Conservation (phyloP, 345 rosid species). For the Arabis hirsuta region DNA sequence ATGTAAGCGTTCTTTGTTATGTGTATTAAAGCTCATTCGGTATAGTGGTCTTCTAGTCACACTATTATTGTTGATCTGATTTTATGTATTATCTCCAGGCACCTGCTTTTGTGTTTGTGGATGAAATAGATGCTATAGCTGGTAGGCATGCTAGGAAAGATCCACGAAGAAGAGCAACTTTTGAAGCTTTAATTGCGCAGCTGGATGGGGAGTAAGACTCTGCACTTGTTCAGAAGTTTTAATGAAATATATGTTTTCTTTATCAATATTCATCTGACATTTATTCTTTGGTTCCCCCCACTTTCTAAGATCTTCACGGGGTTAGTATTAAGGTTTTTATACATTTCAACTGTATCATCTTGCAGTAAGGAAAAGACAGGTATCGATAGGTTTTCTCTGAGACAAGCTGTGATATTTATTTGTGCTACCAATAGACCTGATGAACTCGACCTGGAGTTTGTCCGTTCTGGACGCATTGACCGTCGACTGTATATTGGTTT, state of each 20-base stretch:
- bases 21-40: slow-evolving; percentile 17
- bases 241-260: not conserved
- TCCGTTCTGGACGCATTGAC: slow-evolving; percentile 90
- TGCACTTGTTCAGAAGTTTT: slow-evolving; percentile 17
- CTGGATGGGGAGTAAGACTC: slow-evolving; percentile 92
- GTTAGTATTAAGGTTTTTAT: slow-evolving; percentile 16
- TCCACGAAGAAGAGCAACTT: slow-evolving; percentile 83
- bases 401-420: slow-evolving; percentile 97
- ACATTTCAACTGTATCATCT: slow-evolving; percentile 24
- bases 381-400: slow-evolving; percentile 81
- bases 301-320: slow-evolving; percentile 1
- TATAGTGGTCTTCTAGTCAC: slow-evolving; percentile 26
- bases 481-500: slow-evolving; percentile 94
- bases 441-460: slow-evolving; percentile 94
- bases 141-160: slow-evolving; percentile 94
- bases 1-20: slow-evolving; percentile 56
- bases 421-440: slow-evolving; percentile 99
- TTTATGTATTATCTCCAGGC: slow-evolving; percentile 57
- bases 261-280: slow-evolving; percentile 12
- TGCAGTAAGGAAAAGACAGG: slow-evolving; percentile 90
- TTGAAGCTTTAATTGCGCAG: slow-evolving; percentile 88
- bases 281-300: not conserved
- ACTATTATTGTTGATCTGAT: slow-evolving; percentile 18
- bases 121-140: slow-evolving; percentile 97
- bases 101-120: slow-evolving; percentile 94